Evolutionary conservation across 345 rosid genomes (phyloP).

Genomic region (Populus simonii): DNA sequence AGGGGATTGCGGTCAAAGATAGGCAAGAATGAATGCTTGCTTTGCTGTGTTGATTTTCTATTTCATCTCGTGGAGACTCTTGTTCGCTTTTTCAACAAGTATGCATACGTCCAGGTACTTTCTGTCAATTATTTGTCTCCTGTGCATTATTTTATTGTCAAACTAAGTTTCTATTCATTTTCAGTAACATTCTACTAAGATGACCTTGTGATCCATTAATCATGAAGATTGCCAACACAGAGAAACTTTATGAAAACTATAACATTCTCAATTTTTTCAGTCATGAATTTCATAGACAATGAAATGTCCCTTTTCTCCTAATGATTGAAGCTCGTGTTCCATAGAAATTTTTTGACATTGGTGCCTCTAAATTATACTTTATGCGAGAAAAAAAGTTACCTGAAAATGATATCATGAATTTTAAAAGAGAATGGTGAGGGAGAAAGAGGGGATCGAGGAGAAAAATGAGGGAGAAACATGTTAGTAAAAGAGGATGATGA

Average conservation of each 20-base stretch:
- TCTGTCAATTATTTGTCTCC: neutral
- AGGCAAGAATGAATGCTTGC: slow-evolving; percentile 90
- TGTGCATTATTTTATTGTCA: neutral
- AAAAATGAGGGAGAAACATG: neutral
- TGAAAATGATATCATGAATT: neutral
- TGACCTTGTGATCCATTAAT: neutral
- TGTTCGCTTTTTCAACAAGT: slow-evolving; percentile 94
- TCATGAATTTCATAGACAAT: neutral
- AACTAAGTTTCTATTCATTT: neutral
- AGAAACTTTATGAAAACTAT: neutral
- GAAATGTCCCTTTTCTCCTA: neutral
- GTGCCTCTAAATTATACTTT: neutral
- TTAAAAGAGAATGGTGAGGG: neutral
- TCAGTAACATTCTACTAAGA: neutral
- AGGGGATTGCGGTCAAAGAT: slow-evolving; percentile 93
- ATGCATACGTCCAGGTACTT: slow-evolving; percentile 90
- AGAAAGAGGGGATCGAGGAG: neutral
- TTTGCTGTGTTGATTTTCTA: slow-evolving; percentile 88
- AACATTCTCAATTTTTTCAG: neutral
- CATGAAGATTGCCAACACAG: neutral
- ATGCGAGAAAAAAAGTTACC: neutral
- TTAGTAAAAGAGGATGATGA: neutral
- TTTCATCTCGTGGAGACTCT: slow-evolving; percentile 96
- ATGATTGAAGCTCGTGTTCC: neutral
- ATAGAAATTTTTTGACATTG: neutral